Evolutionary conservation across 164 flowering plant species (phyloP).

Genomic region (Berberis vulgaris): DNA sequence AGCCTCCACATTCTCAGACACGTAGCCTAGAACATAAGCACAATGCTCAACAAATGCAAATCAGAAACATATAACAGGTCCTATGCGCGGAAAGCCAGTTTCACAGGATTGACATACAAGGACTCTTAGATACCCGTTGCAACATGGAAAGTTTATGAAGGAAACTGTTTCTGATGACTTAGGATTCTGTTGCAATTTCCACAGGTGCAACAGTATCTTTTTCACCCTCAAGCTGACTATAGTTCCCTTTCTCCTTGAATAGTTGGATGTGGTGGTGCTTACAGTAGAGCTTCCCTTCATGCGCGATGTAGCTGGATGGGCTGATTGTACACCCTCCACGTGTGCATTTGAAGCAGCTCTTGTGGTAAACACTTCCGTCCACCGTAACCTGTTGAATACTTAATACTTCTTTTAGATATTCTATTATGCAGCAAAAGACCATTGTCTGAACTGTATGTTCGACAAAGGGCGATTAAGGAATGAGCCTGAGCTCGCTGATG

Average conservation of each 20-base stretch:
- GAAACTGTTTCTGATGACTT: neutral
- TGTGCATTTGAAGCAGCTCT: constrained; percentile 84
- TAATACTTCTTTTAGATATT: neutral
- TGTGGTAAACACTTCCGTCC: constrained; percentile 77
- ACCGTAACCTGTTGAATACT: constrained; percentile 52
- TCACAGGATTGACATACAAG: constrained; percentile 5
- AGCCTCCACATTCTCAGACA: constrained; percentile 13
- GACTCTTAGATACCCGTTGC: neutral
- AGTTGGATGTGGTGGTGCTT: constrained; percentile 88
- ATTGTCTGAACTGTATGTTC: neutral
- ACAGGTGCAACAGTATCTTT: constrained; percentile 10
- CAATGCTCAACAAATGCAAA: constrained; percentile 6
- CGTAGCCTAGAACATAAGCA: constrained; percentile 8
- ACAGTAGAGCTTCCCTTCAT: constrained; percentile 83
- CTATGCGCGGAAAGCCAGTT: constrained; percentile 8
- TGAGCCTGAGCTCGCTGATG: too few species aligned
- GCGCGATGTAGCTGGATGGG: constrained; percentile 91
- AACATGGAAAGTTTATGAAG: constrained; percentile 2
- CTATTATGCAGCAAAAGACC: neutral
- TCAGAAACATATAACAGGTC: constrained; percentile 8
- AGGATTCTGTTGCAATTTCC: constrained; percentile 33
- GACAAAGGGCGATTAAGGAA: neutral
- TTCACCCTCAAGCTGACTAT: constrained; percentile 59
- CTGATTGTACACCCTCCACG: constrained; percentile 90
- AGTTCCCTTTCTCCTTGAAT: constrained; percentile 84